Evolutionary conservation across 2,329 filamentous ascomycete species (phyloP), one percentile per base, ranked within the genome.

Genomic region (Fusarium mexicanum): DNA sequence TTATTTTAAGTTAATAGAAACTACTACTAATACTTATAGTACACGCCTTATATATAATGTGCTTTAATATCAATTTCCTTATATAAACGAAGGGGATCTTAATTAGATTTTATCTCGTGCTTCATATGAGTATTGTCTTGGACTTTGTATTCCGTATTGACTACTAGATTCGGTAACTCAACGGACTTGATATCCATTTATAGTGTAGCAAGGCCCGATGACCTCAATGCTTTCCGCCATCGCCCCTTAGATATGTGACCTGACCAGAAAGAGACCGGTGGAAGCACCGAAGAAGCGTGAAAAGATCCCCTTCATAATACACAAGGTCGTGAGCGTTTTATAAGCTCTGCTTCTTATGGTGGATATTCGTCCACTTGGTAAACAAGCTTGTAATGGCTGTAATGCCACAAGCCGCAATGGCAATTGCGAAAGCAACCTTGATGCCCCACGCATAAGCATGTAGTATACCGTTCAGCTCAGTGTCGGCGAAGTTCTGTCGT

Each of bases 101-200:
- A 2, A 22, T 14, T 3, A 20, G 14, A 0, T 6, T 37, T 22
- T 3, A 10, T 22, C 12, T 17, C 2, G 1, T 26, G 6, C 18
- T 22, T 24, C 0, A 26, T 37, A 14, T 9, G 2, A 12, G 7
- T 2, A 8, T 14, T 31, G 3, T 14, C 8, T 18, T 11, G 0
- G 13, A 20, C n/a, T 20, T 12, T 26, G 0, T 3, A 20, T 2
- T 20, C 16, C 20, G 6, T 5, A 6, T 16, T 37, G 3, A 24
- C n/a, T 6, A 22, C 24, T 3, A 22, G 13, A 22, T 17, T 17
- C 13, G 8, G 7, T 2, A 22, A 2, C 10, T 38, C 7, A 29
- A 17, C 3, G 3, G 2, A 3, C 14, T 22, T 3, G 2, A 17
- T 16, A 6, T 22, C 13, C 3, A 38, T 26, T 22, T 13, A 7